Conservation (phyloP, 1,284 basidiomycete genomes). For the Leccinum angustisporum region DNA sequence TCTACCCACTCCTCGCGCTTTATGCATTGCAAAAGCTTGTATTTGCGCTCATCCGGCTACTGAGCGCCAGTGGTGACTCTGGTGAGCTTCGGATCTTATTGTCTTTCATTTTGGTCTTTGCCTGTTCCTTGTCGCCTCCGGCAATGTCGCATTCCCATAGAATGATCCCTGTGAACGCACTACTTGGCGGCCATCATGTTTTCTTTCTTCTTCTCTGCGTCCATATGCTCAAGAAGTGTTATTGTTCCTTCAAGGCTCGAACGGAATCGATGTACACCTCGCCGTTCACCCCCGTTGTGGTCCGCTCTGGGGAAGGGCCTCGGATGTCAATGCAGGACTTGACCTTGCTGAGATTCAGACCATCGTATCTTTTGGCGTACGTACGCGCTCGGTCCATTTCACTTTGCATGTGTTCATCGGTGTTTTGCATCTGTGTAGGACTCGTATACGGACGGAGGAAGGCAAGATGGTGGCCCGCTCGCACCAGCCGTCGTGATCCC, state of each 20-base stretch:
- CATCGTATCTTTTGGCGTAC: constrained; percentile 48
- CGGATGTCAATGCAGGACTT: constrained; percentile 48
- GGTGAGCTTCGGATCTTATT: neutral
- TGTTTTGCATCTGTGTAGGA: constrained; percentile 19
- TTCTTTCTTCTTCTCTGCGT: neutral
- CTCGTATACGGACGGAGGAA: constrained; percentile 37
- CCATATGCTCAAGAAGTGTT: constrained; percentile 15
- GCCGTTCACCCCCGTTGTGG: constrained; percentile 45
- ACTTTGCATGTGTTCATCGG: neutral
- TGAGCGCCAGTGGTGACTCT: constrained; percentile 11
- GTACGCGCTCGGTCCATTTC: constrained; percentile 8
- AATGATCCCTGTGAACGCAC: neutral
- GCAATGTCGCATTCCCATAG: neutral
- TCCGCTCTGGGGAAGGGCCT: constrained; percentile 35
- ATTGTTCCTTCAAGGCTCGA: constrained; percentile 15
- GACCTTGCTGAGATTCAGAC: constrained; percentile 38
- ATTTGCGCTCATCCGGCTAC: constrained; percentile 5
- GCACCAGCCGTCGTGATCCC: constrained; percentile 33
- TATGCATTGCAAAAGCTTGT: constrained; percentile 20
- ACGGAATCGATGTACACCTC: constrained; percentile 36
- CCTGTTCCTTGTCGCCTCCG: neutral
- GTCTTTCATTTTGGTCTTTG: neutral
- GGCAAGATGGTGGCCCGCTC: constrained; percentile 36
- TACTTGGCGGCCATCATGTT: neutral
- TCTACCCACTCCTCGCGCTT: constrained; percentile 23